Evolutionary conservation across 1,139 yeast genomes (phyloP).

Genomic region (Insectozyma bohioensis): DNA sequence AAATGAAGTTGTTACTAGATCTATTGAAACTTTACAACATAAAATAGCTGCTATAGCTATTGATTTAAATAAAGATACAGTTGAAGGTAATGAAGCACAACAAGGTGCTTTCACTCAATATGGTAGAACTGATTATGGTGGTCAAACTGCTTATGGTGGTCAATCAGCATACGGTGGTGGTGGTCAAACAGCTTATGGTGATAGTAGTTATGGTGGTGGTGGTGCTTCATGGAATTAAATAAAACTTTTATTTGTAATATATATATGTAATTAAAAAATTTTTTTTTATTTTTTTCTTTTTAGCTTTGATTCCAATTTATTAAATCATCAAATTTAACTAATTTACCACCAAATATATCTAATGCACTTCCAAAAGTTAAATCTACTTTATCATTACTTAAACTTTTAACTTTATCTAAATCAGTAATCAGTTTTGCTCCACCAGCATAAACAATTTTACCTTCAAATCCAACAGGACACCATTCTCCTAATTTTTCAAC

Average conservation of each 20-base stretch:
- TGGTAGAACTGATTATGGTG: conserved; percentile 45
- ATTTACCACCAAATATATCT: conserved; percentile 88
- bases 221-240: conserved; percentile 22
- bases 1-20: conserved; percentile 81
- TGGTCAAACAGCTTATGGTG: conserved; percentile 46
- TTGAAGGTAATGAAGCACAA: conserved; percentile 45
- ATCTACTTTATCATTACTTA: conserved; percentile 84
- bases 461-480: conserved; percentile 56
- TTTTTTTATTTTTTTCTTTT: conserved; percentile 3
- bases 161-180: conserved; percentile 45
- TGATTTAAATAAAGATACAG: conserved; percentile 66
- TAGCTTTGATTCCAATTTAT: conserved; percentile 67
- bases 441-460: conserved; percentile 92
- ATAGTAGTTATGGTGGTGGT: conserved; percentile 34
- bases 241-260: conserved; percentile 3
- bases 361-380: conserved; percentile 89
- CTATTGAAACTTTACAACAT: conserved; percentile 80
- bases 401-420: conserved; percentile 56
- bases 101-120: conserved; percentile 51
- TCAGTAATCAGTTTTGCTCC: conserved; percentile 83
- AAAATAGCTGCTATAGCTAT: conserved; percentile 88
- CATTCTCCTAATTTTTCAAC: conserved; percentile 75
- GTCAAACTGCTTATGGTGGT: conserved; percentile 35
- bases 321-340: conserved; percentile 74
- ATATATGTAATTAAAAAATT: conserved; percentile 2